phyloP scores from a whole-genome alignment of 345 rosid genomes.

The Garcia nutans region DNA sequence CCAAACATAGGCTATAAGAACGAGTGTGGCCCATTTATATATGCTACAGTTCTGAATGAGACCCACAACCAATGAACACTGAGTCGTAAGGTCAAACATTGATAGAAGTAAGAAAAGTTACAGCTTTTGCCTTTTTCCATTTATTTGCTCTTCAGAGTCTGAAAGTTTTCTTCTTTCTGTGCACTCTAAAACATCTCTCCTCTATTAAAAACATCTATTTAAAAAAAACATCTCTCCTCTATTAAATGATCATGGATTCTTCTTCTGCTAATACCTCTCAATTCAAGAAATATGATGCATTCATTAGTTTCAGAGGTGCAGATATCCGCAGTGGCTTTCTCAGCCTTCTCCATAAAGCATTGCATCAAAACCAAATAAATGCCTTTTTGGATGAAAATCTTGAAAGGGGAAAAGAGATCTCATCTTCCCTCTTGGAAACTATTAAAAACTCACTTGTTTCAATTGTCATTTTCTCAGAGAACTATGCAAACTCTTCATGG shows the following conservation, averaged over 20 bases:
- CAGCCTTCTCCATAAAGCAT: background rate
- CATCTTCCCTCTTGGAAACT: background rate
- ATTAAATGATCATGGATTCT: background rate
- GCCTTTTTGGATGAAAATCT: background rate
- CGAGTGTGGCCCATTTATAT: too few species aligned
- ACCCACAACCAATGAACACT: too few species aligned
- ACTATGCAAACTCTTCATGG: background rate
- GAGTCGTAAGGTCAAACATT: too few species aligned
- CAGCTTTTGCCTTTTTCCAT: too few species aligned
- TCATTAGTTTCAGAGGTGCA: conserved; percentile 5
- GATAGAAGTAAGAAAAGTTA: too few species aligned
- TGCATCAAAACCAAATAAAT: background rate
- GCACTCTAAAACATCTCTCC: too few species aligned
- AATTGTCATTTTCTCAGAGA: background rate
- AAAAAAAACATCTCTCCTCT: too few species aligned
- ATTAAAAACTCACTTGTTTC: background rate
- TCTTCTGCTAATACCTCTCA: background rate
- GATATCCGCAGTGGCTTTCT: background rate
- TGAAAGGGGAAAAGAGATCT: conserved; percentile 11
- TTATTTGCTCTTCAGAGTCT: too few species aligned
- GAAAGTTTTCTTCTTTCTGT: too few species aligned
- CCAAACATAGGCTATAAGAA: too few species aligned
- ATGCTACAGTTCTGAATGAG: too few species aligned
- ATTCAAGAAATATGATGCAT: background rate
- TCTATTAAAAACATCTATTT: too few species aligned